A percentile compares a stretch with the other conserved stretches of the same genome.
Evolutionary conservation across 202 grass and related monocot genomes (phyloP).

Genomic region (Dendrocalamus latiflorus): DNA sequence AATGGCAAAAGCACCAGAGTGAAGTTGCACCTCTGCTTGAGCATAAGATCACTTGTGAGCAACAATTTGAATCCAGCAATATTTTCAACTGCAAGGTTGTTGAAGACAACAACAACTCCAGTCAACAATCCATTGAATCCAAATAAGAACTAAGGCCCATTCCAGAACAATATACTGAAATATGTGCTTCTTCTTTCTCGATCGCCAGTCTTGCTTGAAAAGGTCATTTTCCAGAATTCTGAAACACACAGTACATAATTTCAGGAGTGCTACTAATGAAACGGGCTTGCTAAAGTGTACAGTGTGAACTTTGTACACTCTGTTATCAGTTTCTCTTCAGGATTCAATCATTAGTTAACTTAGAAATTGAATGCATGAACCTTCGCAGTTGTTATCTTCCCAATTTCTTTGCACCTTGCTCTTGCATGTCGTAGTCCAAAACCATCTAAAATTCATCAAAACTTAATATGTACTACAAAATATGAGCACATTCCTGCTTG

Average conservation of each 20-base stretch:
- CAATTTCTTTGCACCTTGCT: background rate
- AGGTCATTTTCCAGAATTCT: constrained; percentile 93
- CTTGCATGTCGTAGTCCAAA: background rate
- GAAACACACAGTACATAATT: background rate
- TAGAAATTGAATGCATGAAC: background rate
- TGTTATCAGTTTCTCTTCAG: background rate
- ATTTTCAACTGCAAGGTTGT: constrained; percentile 96
- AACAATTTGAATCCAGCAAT: constrained; percentile 91
- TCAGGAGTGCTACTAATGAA: background rate
- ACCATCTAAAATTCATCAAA: background rate
- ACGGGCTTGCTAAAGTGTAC: background rate
- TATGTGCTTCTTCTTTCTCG: constrained; percentile 87
- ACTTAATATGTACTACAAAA: background rate
- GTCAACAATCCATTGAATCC: constrained; percentile 55
- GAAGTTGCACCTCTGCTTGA: constrained; percentile 69
- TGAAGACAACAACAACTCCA: constrained; percentile 87
- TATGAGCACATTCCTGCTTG: background rate
- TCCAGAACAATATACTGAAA: constrained; percentile 90
- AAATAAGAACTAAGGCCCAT: constrained; percentile 81
- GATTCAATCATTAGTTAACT: background rate
- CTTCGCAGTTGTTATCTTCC: background rate
- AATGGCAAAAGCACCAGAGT: constrained; percentile 17
- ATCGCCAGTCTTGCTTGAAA: constrained; percentile 95
- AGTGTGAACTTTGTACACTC: background rate
- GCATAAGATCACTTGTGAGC: constrained; percentile 75